A percentile compares a stretch with the other conserved stretches of the same genome.
phyloP scores from a whole-genome alignment of 331 rosid species.

The Pyrus hybrid region DNA sequence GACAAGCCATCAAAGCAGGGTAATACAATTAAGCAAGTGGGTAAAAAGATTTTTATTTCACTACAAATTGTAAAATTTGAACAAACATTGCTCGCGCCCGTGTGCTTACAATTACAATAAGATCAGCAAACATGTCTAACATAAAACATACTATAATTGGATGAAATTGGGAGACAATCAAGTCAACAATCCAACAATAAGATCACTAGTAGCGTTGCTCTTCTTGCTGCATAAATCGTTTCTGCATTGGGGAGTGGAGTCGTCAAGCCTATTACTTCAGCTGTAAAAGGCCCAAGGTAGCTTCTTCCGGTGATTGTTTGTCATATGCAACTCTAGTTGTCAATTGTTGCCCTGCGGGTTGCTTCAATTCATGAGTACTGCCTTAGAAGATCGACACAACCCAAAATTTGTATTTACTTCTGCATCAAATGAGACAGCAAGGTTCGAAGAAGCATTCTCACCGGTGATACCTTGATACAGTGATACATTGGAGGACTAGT shows the following conservation, averaged over 20 bases:
- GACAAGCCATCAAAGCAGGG: too few relatives aligned
- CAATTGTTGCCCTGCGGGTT: slow-evolving; percentile 13
- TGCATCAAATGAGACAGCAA: neutral
- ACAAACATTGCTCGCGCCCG: too few relatives aligned
- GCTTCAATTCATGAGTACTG: slow-evolving; percentile 13
- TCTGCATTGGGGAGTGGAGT: slow-evolving; percentile 48
- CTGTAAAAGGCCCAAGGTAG: slow-evolving; percentile 29
- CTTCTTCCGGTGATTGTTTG: slow-evolving; percentile 7
- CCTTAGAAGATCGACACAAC: neutral
- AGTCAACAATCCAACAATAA: too few relatives aligned
- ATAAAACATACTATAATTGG: too few relatives aligned
- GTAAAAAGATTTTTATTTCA: too few relatives aligned
- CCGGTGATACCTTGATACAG: slow-evolving; percentile 36
- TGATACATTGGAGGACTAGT: neutral
- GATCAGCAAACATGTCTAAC: too few relatives aligned
- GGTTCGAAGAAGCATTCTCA: slow-evolving; percentile 13
- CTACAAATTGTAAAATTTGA: too few relatives aligned
- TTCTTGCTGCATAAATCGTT: too few relatives aligned
- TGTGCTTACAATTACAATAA: too few relatives aligned
- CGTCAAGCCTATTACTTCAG: slow-evolving; percentile 63
- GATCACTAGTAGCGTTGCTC: neutral
- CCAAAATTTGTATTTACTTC: too few relatives aligned
- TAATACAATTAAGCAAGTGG: too few relatives aligned
- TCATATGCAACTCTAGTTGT: slow-evolving; percentile 6
- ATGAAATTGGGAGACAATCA: too few relatives aligned